Conservation (phyloP, 305 asterid species). For the Fraxinus platypoda region DNA sequence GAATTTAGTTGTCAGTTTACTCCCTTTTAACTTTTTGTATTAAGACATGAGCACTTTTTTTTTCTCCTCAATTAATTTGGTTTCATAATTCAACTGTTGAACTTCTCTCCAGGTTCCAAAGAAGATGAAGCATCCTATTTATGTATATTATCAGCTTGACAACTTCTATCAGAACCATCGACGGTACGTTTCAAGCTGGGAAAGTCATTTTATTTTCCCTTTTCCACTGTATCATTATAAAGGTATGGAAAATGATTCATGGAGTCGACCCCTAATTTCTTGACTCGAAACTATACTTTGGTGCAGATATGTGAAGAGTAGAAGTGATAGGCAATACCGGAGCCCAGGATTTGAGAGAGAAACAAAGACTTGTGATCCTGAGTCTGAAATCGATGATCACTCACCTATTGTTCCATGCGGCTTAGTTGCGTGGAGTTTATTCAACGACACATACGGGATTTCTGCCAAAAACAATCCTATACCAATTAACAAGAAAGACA, state of each 20-base stretch:
- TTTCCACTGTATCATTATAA: neutral
- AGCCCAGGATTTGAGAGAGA: constrained; percentile 29
- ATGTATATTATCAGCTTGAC: constrained; percentile 66
- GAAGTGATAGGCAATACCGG: constrained; percentile 72
- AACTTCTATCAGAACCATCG: constrained; percentile 77
- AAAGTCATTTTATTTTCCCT: neutral
- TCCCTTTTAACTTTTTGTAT: neutral
- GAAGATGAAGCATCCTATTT: constrained; percentile 72
- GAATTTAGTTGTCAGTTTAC: constrained; percentile 45
- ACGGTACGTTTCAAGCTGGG: constrained; percentile 32
- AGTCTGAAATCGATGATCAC: constrained; percentile 24
- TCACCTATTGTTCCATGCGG: constrained; percentile 81
- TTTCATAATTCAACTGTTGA: neutral
- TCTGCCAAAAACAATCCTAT: constrained; percentile 30
- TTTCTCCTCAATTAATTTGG: neutral
- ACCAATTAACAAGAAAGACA: constrained; percentile 55
- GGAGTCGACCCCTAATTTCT: neutral
- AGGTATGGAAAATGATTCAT: neutral
- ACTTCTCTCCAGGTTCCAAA: constrained; percentile 49
- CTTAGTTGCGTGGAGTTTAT: constrained; percentile 90
- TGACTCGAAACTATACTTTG: constrained; percentile 7
- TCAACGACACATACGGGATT: constrained; percentile 65
- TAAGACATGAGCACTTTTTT: constrained; percentile 2
- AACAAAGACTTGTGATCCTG: constrained; percentile 42
- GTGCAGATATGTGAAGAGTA: constrained; percentile 79